These are phyloP conservation scores for Akanthomyces uredinophilus DNA, from an alignment of 2,329 filamentous ascomycete species.

Conservation along the genomic window DNA sequence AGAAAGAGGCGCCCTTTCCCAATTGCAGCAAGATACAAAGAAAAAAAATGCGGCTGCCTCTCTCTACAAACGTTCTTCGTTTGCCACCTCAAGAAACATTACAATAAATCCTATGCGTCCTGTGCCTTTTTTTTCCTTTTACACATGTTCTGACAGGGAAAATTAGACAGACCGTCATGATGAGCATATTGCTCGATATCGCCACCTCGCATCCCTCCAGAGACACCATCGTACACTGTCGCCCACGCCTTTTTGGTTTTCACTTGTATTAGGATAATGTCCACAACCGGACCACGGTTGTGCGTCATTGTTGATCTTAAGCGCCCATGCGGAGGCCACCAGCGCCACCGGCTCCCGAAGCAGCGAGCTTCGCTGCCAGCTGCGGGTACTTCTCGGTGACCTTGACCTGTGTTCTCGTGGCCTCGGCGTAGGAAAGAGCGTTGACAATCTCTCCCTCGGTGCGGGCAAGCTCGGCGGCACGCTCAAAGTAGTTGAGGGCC, in stretches of 20 bases:
- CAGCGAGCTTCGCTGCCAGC: slow-evolving; percentile 62
- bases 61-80: slow-evolving; percentile 7
- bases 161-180: neutral
- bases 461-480: slow-evolving; percentile 86
- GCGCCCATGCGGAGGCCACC: slow-evolving; percentile 32
- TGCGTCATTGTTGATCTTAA: neutral
- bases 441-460: slow-evolving; percentile 96
- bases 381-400: slow-evolving; percentile 83
- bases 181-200: neutral
- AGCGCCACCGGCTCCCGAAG: slow-evolving; percentile 25
- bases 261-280: neutral
- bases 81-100: slow-evolving; percentile 6
- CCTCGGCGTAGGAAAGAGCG: slow-evolving; percentile 93
- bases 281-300: neutral
- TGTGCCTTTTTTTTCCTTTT: neutral
- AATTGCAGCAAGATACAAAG: slow-evolving; percentile 6
- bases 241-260: slow-evolving; percentile 1
- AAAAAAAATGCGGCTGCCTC: slow-evolving; percentile 8
- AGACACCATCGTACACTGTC: slow-evolving; percentile 3
- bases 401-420: slow-evolving; percentile 91
- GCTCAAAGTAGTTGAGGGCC: slow-evolving; percentile 94
- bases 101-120: slow-evolving; percentile 2
- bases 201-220: neutral
- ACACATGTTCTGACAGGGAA: neutral
- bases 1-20: slow-evolving; percentile 9